Base-by-base conservation (phyloP, 139 green algal genomes). In the Chlamydomonas asymmetrica region DNA sequence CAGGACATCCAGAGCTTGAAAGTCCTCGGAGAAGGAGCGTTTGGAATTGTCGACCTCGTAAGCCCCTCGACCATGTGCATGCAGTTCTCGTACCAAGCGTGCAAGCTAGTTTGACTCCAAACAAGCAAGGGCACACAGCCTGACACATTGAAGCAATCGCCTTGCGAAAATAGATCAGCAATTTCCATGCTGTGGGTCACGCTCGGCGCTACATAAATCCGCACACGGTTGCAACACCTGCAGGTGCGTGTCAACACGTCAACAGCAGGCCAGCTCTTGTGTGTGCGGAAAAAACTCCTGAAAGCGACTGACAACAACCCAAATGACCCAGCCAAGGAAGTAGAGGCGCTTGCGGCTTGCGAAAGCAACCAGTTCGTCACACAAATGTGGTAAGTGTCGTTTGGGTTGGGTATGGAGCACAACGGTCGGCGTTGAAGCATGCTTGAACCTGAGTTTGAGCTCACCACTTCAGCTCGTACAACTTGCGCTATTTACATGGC, bases 21-120 rank as follows among this genome's bases (percentile, higher is more conserved):
- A 59, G 75, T 80, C 32, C 66, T 86, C 18, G 80, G 80, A 6
- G 80, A 86, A 60, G 80, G 80, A n/a, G 80, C 80, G 31, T 86
- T 86, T 38, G 80, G 80, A 16, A 78, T 86, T 9, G 80, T 86
- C 32, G 80, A 86, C 60, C 65, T 86, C 41, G 75, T 81, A n/a
- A n/a, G n/a, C n/a, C n/a, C n/a, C n/a, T n/a, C n/a, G n/a, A n/a
- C n/a, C n/a, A n/a, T n/a, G n/a, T n/a, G n/a, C n/a, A n/a, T n/a
- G n/a, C n/a, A n/a, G n/a, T n/a, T n/a, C n/a, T n/a, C n/a, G n/a
- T n/a, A n/a, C n/a, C n/a, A n/a, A n/a, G n/a, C n/a, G n/a, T n/a
- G n/a, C n/a, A n/a, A n/a, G n/a, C n/a, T n/a, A n/a, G n/a, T 9
- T 27, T 62, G 54, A 27, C 54, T 13, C 9, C 32, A 25, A 7